phyloP scores from a whole-genome alignment of 2,329 filamentous ascomycete genomes.

The Alternaria arbusti region DNA sequence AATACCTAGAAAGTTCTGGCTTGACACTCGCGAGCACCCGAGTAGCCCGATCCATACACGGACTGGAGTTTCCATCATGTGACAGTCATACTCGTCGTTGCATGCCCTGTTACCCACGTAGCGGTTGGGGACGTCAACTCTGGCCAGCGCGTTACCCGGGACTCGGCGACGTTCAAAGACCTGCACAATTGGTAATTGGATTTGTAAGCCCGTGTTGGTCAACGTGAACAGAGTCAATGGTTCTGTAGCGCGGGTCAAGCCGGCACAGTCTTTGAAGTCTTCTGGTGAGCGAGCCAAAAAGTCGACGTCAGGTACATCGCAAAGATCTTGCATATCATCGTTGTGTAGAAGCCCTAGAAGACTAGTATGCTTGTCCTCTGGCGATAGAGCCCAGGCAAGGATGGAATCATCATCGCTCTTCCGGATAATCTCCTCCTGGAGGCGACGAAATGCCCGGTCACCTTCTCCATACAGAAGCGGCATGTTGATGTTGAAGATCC shows the following conservation, averaged over 20 bases:
- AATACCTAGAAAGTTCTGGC: neutral
- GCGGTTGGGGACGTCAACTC: too few species aligned
- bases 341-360: too few species aligned
- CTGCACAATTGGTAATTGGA: neutral
- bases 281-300: neutral
- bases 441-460: conserved; percentile 22
- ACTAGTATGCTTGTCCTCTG: neutral
- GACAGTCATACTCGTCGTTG: neutral
- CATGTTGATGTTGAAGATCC: conserved; percentile 40
- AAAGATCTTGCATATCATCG: rapidly evolving
- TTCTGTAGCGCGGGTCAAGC: neutral
- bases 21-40: neutral
- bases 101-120: too few species aligned
- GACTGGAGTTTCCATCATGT: rapidly evolving
- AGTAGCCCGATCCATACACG: neutral
- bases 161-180: too few species aligned
- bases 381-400: conserved; percentile 16
- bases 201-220: neutral
- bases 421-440: conserved; percentile 31
- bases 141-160: too few species aligned
- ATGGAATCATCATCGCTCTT: conserved; percentile 16
- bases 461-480: conserved; percentile 43
- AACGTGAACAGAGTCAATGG: neutral
- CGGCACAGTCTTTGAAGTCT: neutral
- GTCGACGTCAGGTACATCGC: neutral